Base-by-base conservation (phyloP, 495 filamentous ascomycete genomes). In the Annulohypoxylon maeteangense region DNA sequence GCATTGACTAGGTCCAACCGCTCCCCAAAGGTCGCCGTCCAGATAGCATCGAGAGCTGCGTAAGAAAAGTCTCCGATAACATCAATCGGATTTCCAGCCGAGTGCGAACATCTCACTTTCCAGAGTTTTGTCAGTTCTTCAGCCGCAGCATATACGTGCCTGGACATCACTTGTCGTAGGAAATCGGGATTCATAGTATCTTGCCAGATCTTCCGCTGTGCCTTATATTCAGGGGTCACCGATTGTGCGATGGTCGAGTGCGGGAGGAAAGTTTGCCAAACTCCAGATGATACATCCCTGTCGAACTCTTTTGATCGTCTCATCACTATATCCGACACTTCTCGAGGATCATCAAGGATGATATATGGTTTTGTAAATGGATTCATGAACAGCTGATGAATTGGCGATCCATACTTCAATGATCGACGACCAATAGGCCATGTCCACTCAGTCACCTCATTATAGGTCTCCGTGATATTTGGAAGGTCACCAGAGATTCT, bases 41-140 rank as follows among this genome's bases (percentile, higher is more conserved):
- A 80, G 16, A 83, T 78, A 10, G 74, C 75, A 36, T 83, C 79
- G 1, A 83, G 74, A 0, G 79, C 73, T 12, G 76, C 70, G 44
- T 73, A 66, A 11, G 74, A 56, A 18, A 83, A 72, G 62, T 84
- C 79, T 0, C 67, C 54, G 11, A 27, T 38, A 10, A 75, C 70
- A 8, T 74, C 64, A 44, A 81, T 80, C 0, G 78, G 70, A 10
- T 48, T 60, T 1, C 68, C 75, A 0, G 65, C 62, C 1, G 74
- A 58, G 44, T 78, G 80, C n/a, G 70, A 64, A 3, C 58, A 66
- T 27, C 62, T 25, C 10, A 38, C 40, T 58, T 58, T 40, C 80
- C 80, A 83, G 4, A 83, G 71, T 20, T 78, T 72, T 0, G 79
- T 20, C 32, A 83, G 53, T 16, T 79, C 74, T 8, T 66, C 32